phyloP scores from a whole-genome alignment of 768 basidiomycete genomes.

The Sarcodon sp. region DNA sequence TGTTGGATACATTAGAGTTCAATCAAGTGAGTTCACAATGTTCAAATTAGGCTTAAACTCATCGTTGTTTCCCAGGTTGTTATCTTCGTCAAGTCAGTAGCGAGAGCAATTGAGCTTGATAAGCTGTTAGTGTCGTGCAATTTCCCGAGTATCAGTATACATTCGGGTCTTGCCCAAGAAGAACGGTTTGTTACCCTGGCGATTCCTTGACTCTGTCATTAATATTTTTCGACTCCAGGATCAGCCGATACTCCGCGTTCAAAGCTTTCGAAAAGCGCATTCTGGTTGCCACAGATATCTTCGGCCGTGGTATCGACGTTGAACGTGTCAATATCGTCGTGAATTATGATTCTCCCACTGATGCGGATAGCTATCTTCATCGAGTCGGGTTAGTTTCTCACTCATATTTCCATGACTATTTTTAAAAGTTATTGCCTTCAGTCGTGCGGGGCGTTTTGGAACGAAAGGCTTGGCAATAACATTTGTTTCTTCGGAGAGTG shows the following conservation, averaged over 20 bases:
- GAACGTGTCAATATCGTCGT: conserved; percentile 99
- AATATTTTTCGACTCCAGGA: conserved; percentile 32
- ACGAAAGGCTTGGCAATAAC: conserved; percentile 99
- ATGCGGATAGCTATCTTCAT: conserved; percentile 97
- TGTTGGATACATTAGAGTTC: conserved; percentile 93
- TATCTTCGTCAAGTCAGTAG: conserved; percentile 98
- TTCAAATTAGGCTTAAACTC: neutral
- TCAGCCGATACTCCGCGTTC: conserved; percentile 93
- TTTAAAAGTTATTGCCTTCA: conserved; percentile 14
- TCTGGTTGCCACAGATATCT: conserved; percentile 97
- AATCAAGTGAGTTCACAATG: conserved; percentile 61
- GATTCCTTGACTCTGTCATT: conserved; percentile 4
- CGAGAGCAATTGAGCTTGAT: conserved; percentile 92
- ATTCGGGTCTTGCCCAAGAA: conserved; percentile 88
- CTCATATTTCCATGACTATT: neutral
- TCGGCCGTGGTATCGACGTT: conserved; percentile 98
- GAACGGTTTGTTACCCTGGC: conserved; percentile 54
- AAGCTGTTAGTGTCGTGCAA: conserved; percentile 93
- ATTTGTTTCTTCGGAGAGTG: conserved; percentile 85
- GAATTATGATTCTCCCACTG: conserved; percentile 96
- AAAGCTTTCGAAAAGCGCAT: conserved; percentile 99
- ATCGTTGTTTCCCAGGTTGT: conserved; percentile 57
- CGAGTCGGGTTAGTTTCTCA: conserved; percentile 69
- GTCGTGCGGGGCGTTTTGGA: conserved; percentile 97
- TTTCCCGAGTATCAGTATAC: conserved; percentile 96